Conservation (phyloP, 768 basidiomycete genomes). For the Kwoniella shandongensis region DNA sequence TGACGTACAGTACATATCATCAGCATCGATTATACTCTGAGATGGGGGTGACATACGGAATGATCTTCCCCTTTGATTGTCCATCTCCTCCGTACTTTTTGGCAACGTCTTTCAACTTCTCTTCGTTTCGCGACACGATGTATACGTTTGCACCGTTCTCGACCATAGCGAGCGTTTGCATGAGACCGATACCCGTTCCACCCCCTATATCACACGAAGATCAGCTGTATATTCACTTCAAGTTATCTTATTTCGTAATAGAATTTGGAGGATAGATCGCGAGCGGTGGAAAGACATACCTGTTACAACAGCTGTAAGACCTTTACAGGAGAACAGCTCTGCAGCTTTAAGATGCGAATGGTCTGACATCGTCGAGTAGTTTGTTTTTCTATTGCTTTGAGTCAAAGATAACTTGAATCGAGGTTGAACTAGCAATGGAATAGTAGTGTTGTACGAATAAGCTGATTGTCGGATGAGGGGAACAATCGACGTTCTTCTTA, state of each 20-base stretch:
- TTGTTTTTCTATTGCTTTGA: neutral
- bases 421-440: too few relatives aligned
- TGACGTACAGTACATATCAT: neutral
- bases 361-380: slow-evolving; percentile 20
- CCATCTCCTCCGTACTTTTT: slow-evolving; percentile 40
- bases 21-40: neutral
- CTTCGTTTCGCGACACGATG: slow-evolving; percentile 33
- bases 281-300: slow-evolving; percentile 16
- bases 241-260: neutral
- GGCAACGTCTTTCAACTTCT: slow-evolving; percentile 39
- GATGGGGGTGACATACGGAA: slow-evolving; percentile 27
- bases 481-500: too few relatives aligned
- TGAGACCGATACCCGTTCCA: slow-evolving; percentile 40
- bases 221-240: too few relatives aligned
- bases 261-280: neutral
- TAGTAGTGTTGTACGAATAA: too few relatives aligned
- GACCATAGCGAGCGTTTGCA: slow-evolving; percentile 38
- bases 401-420: too few relatives aligned
- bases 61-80: slow-evolving; percentile 28
- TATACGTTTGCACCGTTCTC: slow-evolving; percentile 43
- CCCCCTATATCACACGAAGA: slow-evolving; percentile 11
- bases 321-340: slow-evolving; percentile 38
- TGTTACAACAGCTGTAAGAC: slow-evolving; percentile 40
- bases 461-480: too few relatives aligned
- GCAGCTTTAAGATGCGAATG: slow-evolving; percentile 35